A percentile compares a stretch with the other conserved stretches of the same genome.
phyloP scores from a whole-genome alignment of 1,139 yeast genomes.

The Candida smagusa region DNA sequence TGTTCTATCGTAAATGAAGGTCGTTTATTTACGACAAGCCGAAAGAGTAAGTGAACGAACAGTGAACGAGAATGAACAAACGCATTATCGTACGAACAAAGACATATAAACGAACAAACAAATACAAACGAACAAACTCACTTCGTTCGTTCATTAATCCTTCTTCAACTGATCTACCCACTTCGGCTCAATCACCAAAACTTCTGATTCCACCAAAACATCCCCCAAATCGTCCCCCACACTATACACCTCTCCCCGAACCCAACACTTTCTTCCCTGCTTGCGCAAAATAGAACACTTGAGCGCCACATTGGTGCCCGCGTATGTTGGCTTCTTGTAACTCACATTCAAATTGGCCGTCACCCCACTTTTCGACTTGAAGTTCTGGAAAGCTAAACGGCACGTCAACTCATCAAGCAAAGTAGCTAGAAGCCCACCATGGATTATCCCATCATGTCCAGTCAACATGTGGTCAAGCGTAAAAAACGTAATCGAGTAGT shows the following conservation, averaged over 20 bases:
- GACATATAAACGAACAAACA: no score
- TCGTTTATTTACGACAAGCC: no score
- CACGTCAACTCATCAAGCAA: conserved; percentile 53
- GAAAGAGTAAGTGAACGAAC: no score
- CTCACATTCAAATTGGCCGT: conserved; percentile 46
- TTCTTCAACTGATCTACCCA: conserved; percentile 40
- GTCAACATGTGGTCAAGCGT: conserved; percentile 44
- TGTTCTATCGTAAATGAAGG: no score
- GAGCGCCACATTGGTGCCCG: conserved; percentile 32
- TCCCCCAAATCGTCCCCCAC: conserved; percentile 13
- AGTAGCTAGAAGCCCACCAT: conserved; percentile 56
- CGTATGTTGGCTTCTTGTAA: conserved; percentile 38
- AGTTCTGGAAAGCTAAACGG: conserved; percentile 48
- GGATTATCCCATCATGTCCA: conserved; percentile 52
- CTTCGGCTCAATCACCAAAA: conserved; percentile 45
- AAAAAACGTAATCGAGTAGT: conserved; percentile 39
- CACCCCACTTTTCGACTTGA: conserved; percentile 40
- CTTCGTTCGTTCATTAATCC: conserved; percentile 1
- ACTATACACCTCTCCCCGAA: conserved; percentile 36
- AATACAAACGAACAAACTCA: background rate
- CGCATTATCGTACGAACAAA: no score
- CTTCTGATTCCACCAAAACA: conserved; percentile 38
- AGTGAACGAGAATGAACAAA: no score
- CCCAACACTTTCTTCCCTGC: conserved; percentile 43
- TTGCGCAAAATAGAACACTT: conserved; percentile 34